A percentile compares a stretch with the other conserved stretches of the same genome.
Conservation (phyloP, 129 eudicot genomes). For the Glebionis coronaria region DNA sequence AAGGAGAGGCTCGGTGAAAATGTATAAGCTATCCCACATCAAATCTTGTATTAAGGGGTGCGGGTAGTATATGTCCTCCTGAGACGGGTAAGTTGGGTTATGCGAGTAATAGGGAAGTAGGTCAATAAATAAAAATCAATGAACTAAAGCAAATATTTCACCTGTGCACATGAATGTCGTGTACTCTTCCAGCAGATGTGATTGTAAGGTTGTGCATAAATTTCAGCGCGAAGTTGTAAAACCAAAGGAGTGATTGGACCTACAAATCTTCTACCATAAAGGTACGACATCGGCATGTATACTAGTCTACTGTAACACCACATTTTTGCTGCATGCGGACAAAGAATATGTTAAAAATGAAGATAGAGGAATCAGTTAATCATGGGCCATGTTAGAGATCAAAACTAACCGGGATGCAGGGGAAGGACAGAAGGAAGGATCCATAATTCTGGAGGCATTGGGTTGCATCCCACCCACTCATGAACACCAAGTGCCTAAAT, state of each 20-base stretch:
- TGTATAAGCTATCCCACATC: constrained; percentile 52
- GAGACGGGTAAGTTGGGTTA: constrained; percentile 11
- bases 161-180: constrained; percentile 62
- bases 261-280: constrained; percentile 58
- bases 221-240: constrained; percentile 51
- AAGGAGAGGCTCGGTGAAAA: constrained; percentile 25
- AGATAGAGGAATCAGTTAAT: neutral
- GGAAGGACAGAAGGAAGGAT: constrained; percentile 64
- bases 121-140: too few relatives aligned
- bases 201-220: constrained; percentile 44
- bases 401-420: constrained; percentile 55
- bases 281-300: constrained; percentile 16
- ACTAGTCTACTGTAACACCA: constrained; percentile 68
- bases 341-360: neutral
- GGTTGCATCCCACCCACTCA: constrained; percentile 72
- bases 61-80: constrained; percentile 77
- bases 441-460: constrained; percentile 88
- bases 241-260: constrained; percentile 68
- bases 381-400: too few relatives aligned
- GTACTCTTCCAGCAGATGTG: constrained; percentile 45
- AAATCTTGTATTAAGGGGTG: constrained; percentile 71
- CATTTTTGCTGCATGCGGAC: constrained; percentile 51
- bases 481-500: constrained; percentile 38
- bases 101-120: neutral
- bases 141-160: neutral